Evolutionary conservation across 208 protist species (phyloP), one percentile per base, ranked within the genome.

Genomic region (Trypanosoma scelopori): DNA sequence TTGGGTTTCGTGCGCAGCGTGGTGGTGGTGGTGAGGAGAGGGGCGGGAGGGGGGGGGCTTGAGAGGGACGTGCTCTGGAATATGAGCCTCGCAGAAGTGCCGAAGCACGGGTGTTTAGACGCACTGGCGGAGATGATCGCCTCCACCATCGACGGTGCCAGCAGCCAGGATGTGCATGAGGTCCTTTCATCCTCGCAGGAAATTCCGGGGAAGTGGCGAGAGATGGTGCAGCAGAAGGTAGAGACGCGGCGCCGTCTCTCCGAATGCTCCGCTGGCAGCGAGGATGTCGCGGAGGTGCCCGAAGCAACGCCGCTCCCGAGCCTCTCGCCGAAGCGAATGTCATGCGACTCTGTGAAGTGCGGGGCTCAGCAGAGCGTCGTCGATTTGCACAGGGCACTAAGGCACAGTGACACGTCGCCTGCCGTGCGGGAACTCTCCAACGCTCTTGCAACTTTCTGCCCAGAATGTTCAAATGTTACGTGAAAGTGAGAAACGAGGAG

Each of bases 51-150:
- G 4, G 48, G 22, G 22, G 22, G 3, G 22, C 16, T 30, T 2
- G 22, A n/a, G 16, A n/a, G 20, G 16, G 30, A 35, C 3, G 23
- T 35, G 30, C 48, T 30, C 22, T 28, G 1, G 22, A 6, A 37
- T 37, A 47, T 42, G 56, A 0, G 23, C 20, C 43, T 68, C 18
- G 30, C 63, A n/a, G 20, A 18, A 16, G 22, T 1, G 18, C 43
- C 59, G 52, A 68, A 53, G 42, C 37, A 45, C 18, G 51, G 28
- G 37, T 32, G 62, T 25, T 65, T 91, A 51, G 65, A 84, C 32
- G 56, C 77, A n/a, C 55, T 91, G 25, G 85, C 85, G 4, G 46
- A 35, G 7, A 70, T 91, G 6, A 76, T 91, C 48, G 79, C 77
- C 48, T 78, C 72, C 18, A 91, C 81, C 15, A 80, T 88, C 32